Evolutionary conservation across 805 yeast genomes (phyloP).

Genomic region (Wickerhamomyces strasburgensis): DNA sequence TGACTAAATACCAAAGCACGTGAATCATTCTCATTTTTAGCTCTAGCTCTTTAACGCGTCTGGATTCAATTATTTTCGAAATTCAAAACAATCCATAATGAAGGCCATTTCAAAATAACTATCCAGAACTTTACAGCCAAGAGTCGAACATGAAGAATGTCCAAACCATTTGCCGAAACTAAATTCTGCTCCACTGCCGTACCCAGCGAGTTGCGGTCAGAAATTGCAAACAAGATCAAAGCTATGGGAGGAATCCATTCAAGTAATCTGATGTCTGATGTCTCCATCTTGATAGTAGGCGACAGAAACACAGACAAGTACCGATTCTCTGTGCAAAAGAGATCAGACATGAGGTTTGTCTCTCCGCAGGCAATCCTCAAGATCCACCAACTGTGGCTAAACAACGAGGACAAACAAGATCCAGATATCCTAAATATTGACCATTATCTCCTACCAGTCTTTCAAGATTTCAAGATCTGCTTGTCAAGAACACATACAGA

Average conservation of each 20-base stretch:
- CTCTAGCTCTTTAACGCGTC: too few relatives aligned
- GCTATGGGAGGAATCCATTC: conserved; percentile 57
- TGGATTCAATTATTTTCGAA: too few relatives aligned
- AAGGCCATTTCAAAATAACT: too few relatives aligned
- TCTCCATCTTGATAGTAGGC: conserved; percentile 56
- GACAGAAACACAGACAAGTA: conserved; percentile 51
- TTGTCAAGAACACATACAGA: conserved; percentile 30
- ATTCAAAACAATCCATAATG: too few relatives aligned
- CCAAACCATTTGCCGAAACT: conserved; percentile 17
- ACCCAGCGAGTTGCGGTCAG: conserved; percentile 26
- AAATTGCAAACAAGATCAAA: conserved; percentile 40
- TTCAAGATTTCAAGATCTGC: conserved; percentile 37
- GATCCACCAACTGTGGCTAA: conserved; percentile 47
- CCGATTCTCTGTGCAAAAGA: conserved; percentile 41
- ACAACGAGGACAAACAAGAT: conserved; percentile 38
- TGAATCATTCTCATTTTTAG: too few relatives aligned
- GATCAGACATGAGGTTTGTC: conserved; percentile 56
- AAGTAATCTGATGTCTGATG: conserved; percentile 57
- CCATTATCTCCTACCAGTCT: conserved; percentile 34
- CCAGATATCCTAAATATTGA: conserved; percentile 21
- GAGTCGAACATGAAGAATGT: too few relatives aligned
- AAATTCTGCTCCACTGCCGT: conserved; percentile 26
- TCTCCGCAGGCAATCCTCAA: conserved; percentile 39
- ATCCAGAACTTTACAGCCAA: too few relatives aligned
- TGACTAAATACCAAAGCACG: too few relatives aligned